Evolutionary conservation across 148 eudicot genomes (phyloP).

Genomic region (Nepenthes gracilis): DNA sequence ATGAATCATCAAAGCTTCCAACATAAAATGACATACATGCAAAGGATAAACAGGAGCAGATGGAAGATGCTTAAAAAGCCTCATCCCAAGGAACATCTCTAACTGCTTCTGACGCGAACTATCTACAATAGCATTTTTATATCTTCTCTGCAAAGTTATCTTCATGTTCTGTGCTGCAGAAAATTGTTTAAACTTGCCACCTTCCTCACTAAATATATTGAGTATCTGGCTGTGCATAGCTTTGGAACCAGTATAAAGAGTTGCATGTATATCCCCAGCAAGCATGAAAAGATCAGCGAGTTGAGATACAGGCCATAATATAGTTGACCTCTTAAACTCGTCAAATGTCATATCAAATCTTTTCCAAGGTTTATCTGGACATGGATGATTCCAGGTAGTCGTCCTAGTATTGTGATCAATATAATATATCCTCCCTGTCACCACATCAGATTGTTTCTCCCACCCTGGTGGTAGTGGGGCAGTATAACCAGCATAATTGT

Average conservation of each 20-base stretch:
- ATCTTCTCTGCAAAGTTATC: slow-evolving; percentile 85
- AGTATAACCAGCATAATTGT: slow-evolving; percentile 62
- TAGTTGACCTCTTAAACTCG: slow-evolving; percentile 89
- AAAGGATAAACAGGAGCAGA: slow-evolving; percentile 58
- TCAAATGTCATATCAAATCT: slow-evolving; percentile 98
- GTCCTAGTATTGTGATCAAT: slow-evolving; percentile 98
- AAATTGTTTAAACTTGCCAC: slow-evolving; percentile 87
- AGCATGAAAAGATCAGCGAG: slow-evolving; percentile 76
- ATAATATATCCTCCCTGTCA: slow-evolving; percentile 85
- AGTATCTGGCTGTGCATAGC: slow-evolving; percentile 99
- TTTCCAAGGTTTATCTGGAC: slow-evolving; percentile 99
- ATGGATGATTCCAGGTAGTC: slow-evolving; percentile 98
- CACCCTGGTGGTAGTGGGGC: slow-evolving; percentile 99
- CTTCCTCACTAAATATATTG: slow-evolving; percentile 81
- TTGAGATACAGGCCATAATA: slow-evolving; percentile 71
- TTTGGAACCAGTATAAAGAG: slow-evolving; percentile 93
- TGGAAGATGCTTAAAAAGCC: slow-evolving; percentile 91
- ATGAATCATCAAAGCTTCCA: slow-evolving; percentile 1
- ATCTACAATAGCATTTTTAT: slow-evolving; percentile 86
- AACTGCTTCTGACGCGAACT: slow-evolving; percentile 96
- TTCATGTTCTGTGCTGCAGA: slow-evolving; percentile 97
- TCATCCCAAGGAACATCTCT: slow-evolving; percentile 83
- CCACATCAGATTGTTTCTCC: slow-evolving; percentile 96
- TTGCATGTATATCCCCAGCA: slow-evolving; percentile 98
- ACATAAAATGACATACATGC: slow-evolving; percentile 40